phyloP scores from a whole-genome alignment of 768 basidiomycete species.

The Sarcodon aspratus region DNA sequence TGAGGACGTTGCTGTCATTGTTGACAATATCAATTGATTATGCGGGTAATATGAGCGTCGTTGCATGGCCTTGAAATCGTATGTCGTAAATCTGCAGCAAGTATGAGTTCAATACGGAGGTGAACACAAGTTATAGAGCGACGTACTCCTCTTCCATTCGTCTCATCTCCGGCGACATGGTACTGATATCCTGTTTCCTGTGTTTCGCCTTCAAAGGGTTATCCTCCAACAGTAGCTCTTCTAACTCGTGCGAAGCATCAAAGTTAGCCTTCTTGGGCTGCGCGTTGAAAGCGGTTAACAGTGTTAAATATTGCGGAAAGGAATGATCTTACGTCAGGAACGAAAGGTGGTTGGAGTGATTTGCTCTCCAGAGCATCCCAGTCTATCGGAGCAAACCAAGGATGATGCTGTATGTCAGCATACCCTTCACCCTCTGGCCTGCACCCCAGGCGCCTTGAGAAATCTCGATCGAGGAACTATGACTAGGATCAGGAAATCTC shows the following conservation, averaged over 20 bases:
- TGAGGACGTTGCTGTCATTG: constrained; percentile 66
- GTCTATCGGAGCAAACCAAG: constrained; percentile 85
- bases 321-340: constrained; percentile 62
- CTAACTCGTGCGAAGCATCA: constrained; percentile 95
- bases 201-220: constrained; percentile 94
- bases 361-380: constrained; percentile 83
- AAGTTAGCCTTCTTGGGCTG: constrained; percentile 99
- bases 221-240: constrained; percentile 91
- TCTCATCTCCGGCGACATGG: constrained; percentile 82
- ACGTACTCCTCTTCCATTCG: constrained; percentile 97
- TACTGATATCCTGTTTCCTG: constrained; percentile 77
- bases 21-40: constrained; percentile 52
- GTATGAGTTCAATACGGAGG: constrained; percentile 2
- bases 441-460: constrained; percentile 71
- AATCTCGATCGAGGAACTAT: constrained; percentile 84
- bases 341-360: constrained; percentile 67
- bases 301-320: constrained; percentile 1
- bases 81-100: constrained; percentile 64
- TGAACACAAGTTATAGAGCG: constrained; percentile 2
- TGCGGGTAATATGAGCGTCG: constrained; percentile 86
- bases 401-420: constrained; percentile 64
- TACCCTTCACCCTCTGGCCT: constrained; percentile 70
- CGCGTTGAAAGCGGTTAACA: constrained; percentile 1
- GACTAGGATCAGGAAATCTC: background rate
- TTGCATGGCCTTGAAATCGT: constrained; percentile 89